Evolutionary conservation across 2,329 filamentous ascomycete genomes (phyloP).

Genomic region (Pyrenophora teres): DNA sequence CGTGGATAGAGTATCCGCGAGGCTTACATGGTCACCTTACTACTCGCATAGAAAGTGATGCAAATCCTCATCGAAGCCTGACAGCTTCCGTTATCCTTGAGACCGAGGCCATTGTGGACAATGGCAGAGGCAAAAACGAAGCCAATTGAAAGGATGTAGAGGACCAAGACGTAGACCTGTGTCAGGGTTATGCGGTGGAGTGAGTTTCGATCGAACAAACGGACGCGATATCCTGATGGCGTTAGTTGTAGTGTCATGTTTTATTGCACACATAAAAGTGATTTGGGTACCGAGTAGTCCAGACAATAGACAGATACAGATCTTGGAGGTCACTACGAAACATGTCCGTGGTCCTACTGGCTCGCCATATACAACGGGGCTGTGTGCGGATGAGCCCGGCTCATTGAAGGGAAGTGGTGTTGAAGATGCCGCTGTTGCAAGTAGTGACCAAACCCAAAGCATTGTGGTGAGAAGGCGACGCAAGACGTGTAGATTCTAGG

Average conservation of each 20-base stretch:
- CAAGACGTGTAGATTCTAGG: neutral
- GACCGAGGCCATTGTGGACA: conserved; percentile 38
- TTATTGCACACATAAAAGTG: neutral
- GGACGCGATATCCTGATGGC: conserved; percentile 24
- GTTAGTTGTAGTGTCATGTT: neutral
- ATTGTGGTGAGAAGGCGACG: neutral
- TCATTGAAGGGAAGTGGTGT: neutral
- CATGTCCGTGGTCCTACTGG: neutral
- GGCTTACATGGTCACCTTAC: conserved; percentile 25
- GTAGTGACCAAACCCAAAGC: neutral
- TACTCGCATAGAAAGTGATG: conserved; percentile 35
- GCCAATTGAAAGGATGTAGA: conserved; percentile 43
- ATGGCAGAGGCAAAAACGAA: conserved; percentile 45
- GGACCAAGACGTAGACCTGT: conserved; percentile 40
- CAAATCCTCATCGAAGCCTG: conserved; percentile 45
- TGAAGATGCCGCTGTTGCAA: neutral
- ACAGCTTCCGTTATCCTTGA: conserved; percentile 34
- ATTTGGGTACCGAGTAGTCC: conserved; percentile 2
- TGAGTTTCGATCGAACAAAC: conserved; percentile 2
- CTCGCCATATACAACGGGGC: neutral
- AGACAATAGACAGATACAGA: conserved; percentile 3
- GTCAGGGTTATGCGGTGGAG: conserved; percentile 14
- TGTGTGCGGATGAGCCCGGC: neutral
- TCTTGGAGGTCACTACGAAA: conserved; percentile 1
- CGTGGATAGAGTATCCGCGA: neutral